Conservation (phyloP, 768 basidiomycete species). For the Scleroderma citrinum region DNA sequence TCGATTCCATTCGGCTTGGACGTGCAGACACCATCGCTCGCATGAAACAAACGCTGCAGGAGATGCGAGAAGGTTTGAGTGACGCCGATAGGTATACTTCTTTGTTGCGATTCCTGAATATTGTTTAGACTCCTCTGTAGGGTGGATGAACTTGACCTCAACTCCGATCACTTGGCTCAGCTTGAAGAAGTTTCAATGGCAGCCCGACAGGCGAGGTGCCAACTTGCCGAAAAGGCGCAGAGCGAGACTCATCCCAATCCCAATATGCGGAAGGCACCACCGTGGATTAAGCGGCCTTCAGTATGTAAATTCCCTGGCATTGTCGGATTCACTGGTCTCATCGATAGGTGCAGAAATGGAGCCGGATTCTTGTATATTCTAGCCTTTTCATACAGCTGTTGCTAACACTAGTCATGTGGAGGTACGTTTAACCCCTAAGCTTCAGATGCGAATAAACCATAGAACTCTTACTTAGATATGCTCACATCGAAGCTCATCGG, state of each 20-base stretch:
- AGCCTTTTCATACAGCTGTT: conserved; percentile 39
- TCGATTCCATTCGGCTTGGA: conserved; percentile 19
- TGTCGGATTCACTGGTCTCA: conserved; percentile 4
- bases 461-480: conserved; percentile 32
- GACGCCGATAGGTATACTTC: conserved; percentile 49
- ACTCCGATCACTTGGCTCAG: conserved; percentile 42
- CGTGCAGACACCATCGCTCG: conserved; percentile 50
- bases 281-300: conserved; percentile 32
- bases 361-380: conserved; percentile 31
- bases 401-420: conserved; percentile 49
- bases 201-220: conserved; percentile 45
- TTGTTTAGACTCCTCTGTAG: conserved; percentile 23
- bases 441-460: neutral
- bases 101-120: conserved; percentile 2
- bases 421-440: conserved; percentile 34
- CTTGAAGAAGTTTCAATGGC: conserved; percentile 48
- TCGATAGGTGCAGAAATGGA: conserved; percentile 14
- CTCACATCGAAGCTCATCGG: conserved; percentile 42
- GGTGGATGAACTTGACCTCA: conserved; percentile 29
- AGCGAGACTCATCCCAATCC: conserved; percentile 31
- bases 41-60: conserved; percentile 53
- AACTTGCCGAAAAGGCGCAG: conserved; percentile 38
- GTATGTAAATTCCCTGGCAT: conserved; percentile 26
- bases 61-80: conserved; percentile 49
- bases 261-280: conserved; percentile 28